Evolutionary conservation across 768 basidiomycete species (phyloP), one percentile per base, ranked within the genome.

Genomic region (Gautieria morchelliformis): DNA sequence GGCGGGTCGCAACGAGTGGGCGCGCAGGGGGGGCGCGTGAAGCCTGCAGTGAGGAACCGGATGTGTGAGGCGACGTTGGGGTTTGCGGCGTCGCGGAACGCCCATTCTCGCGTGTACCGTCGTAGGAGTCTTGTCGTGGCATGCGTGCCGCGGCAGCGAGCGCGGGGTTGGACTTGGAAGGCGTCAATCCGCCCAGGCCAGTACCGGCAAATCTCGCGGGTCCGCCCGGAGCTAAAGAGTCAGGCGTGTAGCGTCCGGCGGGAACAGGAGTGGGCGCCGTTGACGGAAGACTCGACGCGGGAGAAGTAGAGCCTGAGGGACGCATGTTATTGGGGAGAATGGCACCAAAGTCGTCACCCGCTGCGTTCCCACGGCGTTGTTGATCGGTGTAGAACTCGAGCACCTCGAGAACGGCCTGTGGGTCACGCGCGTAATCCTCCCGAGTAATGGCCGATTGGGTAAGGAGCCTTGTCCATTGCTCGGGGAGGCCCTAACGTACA

Each of bases 321-420:
- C 58, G 48, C 39, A 35, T 45, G 64, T 56, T 63, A 67, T 65
- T 63, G 50, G 53, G 65, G 60, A 60, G 61, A 55, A 56, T 56
- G 50, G 64, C 72, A 3, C 73, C 68, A 66, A 78, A 72, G 44
- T 84, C 82, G 44, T 64, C 70, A 15, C 69, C 71, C 19, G 47
- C 64, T 93, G 91, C 65, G 85, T 71, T 68, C 95, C 92, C 46
- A n/a, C 92, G 88, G 68, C 93, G 95, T 75, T 95, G 92, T 64
- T 92, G 90, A 69, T 95, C 93, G 12, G 94, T 97, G 70, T 97
- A 99, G 74, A 98, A 99, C 67, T 98, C 94, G 60, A 99, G 84
- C 1, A 96, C 95, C 60, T 97, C 95, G 17, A 98, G 79, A 14
- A 99, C 95, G 1, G 95, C 95, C 66, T 98, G 95, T 0, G 95